Percentiles rank a stretch among this genome's conserved stretches.
Evolutionary conservation across 2,329 filamentous ascomycete genomes (phyloP).

Genomic region (Calonectria leucothoes): DNA sequence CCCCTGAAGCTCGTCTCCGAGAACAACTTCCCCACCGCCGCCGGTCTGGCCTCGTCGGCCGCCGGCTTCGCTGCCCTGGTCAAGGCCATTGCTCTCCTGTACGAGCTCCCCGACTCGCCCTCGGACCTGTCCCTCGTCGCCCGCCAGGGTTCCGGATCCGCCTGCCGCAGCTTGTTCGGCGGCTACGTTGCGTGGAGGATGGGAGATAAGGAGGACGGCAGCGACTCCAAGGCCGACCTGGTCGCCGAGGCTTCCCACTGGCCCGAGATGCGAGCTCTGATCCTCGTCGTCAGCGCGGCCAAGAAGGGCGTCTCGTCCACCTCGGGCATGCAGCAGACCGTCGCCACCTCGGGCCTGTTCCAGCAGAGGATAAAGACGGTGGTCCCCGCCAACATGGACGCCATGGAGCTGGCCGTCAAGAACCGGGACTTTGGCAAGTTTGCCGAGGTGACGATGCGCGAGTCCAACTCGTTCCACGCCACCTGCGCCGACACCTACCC

Average conservation of each 20-base stretch:
- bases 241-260: slow-evolving; percentile 91
- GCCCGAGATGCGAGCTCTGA: slow-evolving; percentile 92
- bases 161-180: slow-evolving; percentile 92
- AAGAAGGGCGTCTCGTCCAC: slow-evolving; percentile 97
- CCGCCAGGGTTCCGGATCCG: slow-evolving; percentile 92
- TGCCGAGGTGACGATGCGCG: slow-evolving; percentile 92
- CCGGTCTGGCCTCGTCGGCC: slow-evolving; percentile 82
- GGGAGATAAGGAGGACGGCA: slow-evolving; percentile 80
- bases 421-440: slow-evolving; percentile 87
- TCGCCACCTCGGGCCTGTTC: slow-evolving; percentile 91
- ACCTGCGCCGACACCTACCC: slow-evolving; percentile 95
- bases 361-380: slow-evolving; percentile 78
- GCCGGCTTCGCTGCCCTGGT: slow-evolving; percentile 79
- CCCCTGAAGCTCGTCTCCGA: slow-evolving; percentile 90
- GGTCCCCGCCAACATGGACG: slow-evolving; percentile 84
- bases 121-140: slow-evolving; percentile 90
- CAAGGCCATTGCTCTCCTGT: slow-evolving; percentile 90
- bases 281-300: slow-evolving; percentile 90
- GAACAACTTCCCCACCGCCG: slow-evolving; percentile 99
- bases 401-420: slow-evolving; percentile 85
- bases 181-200: slow-evolving; percentile 97
- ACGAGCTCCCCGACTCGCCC: slow-evolving; percentile 83
- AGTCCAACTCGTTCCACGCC: slow-evolving; percentile 97
- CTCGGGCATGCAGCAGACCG: slow-evolving; percentile 96
- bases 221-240: slow-evolving; percentile 88